Percentiles rank a stretch among this genome's conserved stretches.
phyloP scores from a whole-genome alignment of 176 grass and related monocot species.

The Carex cristatella region DNA sequence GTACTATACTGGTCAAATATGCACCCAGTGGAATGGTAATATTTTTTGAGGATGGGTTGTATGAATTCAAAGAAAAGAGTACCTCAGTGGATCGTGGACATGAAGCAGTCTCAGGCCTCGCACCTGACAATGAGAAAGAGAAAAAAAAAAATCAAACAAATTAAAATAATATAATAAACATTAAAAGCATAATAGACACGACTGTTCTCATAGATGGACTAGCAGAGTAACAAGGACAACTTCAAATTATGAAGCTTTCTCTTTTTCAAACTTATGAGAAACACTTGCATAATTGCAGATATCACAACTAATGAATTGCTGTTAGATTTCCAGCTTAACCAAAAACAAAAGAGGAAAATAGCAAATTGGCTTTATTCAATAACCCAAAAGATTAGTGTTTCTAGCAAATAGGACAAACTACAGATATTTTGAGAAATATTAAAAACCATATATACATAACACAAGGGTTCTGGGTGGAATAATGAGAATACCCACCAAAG shows the following conservation, averaged over 20 bases:
- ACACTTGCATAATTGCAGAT: neutral
- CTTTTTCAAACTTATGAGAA: too few species aligned
- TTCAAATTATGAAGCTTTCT: neutral
- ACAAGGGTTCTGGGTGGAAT: neutral
- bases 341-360: neutral
- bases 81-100: constrained; percentile 74
- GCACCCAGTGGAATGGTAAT: neutral
- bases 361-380: neutral
- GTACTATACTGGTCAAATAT: neutral
- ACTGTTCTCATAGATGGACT: neutral
- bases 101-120: constrained; percentile 55
- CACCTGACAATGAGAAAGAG: constrained; percentile 47
- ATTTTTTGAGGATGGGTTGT: neutral
- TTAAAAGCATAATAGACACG: neutral
- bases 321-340: neutral
- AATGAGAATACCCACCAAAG: neutral
- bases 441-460: neutral
- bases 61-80: constrained; percentile 20
- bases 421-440: neutral
- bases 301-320: neutral
- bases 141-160: constrained; percentile 2
- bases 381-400: neutral
- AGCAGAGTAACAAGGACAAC: neutral
- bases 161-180: neutral
- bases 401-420: neutral